Conservation (phyloP, 1,284 basidiomycete genomes). For the Pseudozyma hubeiensis region DNA sequence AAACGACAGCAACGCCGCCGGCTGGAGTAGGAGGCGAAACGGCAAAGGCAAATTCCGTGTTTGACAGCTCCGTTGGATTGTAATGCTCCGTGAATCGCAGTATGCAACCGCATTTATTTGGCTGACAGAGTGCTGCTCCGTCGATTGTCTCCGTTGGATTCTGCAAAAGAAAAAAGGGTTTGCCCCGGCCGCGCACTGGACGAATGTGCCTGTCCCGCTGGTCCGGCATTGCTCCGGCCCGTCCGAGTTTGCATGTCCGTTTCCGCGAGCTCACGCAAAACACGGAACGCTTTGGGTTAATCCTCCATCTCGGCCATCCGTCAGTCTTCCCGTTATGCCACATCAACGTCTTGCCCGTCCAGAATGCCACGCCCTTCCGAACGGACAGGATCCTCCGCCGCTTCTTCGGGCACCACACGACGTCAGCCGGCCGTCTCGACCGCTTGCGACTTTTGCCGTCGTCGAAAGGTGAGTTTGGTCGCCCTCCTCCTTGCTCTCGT, state of each 20-base stretch:
- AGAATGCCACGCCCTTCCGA: neutral
- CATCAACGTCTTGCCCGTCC: neutral
- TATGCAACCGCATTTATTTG: too few relatives aligned
- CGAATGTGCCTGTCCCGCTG: too few relatives aligned
- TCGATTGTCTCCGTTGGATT: too few relatives aligned
- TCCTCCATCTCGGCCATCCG: neutral
- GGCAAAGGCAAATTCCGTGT: neutral
- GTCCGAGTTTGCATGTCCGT: neutral
- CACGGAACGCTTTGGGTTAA: neutral
- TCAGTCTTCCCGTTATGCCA: slow-evolving; percentile 1
- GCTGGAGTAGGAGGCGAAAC: too few relatives aligned
- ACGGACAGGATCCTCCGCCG: neutral
- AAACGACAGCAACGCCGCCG: neutral
- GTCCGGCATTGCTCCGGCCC: too few relatives aligned
- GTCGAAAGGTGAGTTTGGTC: slow-evolving; percentile 15
- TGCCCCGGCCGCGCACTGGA: too few relatives aligned
- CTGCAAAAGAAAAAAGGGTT: too few relatives aligned
- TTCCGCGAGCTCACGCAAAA: neutral
- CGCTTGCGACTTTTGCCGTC: slow-evolving; percentile 31
- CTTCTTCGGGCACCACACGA: neutral
- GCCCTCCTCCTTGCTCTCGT: too few relatives aligned
- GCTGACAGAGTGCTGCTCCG: too few relatives aligned
- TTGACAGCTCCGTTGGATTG: slow-evolving; percentile 10
- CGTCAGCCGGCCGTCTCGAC: slow-evolving; percentile 17
- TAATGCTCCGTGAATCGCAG: too few relatives aligned